Conservation (phyloP, 2,329 filamentous ascomycete species). For the Fusarium sacchari region DNA sequence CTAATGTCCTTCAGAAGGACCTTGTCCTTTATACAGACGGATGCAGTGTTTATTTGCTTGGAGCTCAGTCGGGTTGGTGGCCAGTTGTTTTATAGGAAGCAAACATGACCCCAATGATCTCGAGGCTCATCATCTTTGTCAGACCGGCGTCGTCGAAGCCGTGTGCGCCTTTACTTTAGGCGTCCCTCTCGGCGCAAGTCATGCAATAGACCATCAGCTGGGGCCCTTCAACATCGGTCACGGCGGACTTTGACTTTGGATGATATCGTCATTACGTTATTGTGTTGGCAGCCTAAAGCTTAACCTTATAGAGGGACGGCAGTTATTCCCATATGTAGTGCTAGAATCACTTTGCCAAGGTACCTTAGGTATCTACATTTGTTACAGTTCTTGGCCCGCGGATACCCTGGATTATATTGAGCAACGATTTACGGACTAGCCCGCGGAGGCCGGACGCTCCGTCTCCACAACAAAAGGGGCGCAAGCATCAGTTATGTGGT, state of each 20-base stretch:
- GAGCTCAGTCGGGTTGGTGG: no score
- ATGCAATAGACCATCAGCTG: conserved; percentile 19
- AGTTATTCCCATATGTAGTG: no score
- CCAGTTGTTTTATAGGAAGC: background rate
- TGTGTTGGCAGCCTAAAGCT: conserved; percentile 7
- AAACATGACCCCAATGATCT: conserved; percentile 1
- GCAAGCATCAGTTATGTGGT: conserved; percentile 9
- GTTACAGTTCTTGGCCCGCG: no score
- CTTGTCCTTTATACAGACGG: no score
- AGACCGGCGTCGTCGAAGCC: background rate
- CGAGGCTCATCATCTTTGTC: conserved; percentile 4
- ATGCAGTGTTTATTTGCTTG: no score
- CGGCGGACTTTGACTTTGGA: conserved; percentile 16
- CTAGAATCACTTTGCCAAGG: no score
- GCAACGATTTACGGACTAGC: no score
- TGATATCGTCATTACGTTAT: no score
- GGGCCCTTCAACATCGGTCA: conserved; percentile 7
- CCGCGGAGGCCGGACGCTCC: background rate
- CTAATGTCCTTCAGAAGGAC: no score
- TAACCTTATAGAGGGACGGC: no score
- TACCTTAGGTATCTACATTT: no score
- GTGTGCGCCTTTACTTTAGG: conserved; percentile 16
- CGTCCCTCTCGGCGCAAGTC: conserved; percentile 8
- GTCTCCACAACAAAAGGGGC: conserved; percentile 5
- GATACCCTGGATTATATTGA: no score